Base-by-base conservation (phyloP, 2,329 filamentous ascomycete species). In the Paraphoma sp. region DNA sequence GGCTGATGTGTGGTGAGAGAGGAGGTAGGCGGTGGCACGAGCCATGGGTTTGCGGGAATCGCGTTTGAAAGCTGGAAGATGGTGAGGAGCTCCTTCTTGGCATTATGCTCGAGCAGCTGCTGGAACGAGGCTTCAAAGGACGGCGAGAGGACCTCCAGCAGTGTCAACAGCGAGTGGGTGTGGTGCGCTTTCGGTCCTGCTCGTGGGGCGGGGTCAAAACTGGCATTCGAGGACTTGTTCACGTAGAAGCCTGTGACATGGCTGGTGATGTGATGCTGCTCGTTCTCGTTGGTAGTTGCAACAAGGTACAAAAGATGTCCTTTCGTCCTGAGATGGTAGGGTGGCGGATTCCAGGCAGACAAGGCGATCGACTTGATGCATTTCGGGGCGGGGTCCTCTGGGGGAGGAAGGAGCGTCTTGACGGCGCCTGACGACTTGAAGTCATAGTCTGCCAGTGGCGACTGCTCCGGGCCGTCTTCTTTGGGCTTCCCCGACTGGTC, bases 1-100 rank as follows among this genome's bases (percentile, higher is more conserved):
- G 93, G 77, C 69, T 89, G 86, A 76, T 99, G 95, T 55, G 86
- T 81, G 70, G 84, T 88, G 60, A 88, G 78, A 6, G 87, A 76
- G 6, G 88, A 89, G 11, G 84, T 84, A 10, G 87, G 82, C 6
- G 88, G 82, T 17, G 92, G 87, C 29, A 98, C 92, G 53, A 94
- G 82, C 95, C 95, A 99, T 18, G 95, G 95, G 63, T 90, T 93
- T 30, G 93, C 88, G 1, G 95, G 95, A 51, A 96, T 92, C 29
- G 94, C 89, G 76, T 98, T 98, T 50, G 94, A 95, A 74, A 98
- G 93, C 75, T 96, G 93, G 81, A 97, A 98, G 46, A 92, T 95
- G 31, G 93, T 90, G 56, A 99, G 82, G 31, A 95, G 91, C 69
- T 99, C 95, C 71, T 90, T 91, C 70, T 87, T 84, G 76, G 89